Conservation (phyloP, 2,329 filamentous ascomycete species). For the Tetracladium maxilliforme region DNA sequence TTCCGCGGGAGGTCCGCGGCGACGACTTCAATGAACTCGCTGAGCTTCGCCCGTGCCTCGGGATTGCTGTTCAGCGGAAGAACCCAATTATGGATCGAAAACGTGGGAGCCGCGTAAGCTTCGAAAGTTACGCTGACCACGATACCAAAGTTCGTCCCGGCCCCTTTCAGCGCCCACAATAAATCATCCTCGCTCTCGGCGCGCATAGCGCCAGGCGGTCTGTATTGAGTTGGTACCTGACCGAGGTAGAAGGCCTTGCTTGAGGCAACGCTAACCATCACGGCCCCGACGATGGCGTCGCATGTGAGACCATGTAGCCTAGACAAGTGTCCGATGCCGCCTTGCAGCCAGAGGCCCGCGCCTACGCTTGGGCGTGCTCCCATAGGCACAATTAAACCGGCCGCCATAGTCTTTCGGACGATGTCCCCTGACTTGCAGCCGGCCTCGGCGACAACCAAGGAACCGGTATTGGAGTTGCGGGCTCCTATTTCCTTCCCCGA, state of each 20-base stretch:
- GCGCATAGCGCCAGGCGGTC: too few relatives aligned
- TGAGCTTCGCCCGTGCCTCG: too few relatives aligned
- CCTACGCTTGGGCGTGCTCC: conserved; percentile 49
- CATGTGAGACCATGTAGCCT: conserved; percentile 42
- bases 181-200: too few relatives aligned
- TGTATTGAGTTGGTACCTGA: too few relatives aligned
- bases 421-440: conserved; percentile 43
- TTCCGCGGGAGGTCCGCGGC: conserved; percentile 22
- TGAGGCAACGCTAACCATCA: conserved; percentile 35
- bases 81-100: too few relatives aligned
- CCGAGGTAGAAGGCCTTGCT: conserved; percentile 34
- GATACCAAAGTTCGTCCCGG: too few relatives aligned
- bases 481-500: conserved; percentile 8
- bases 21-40: conserved; percentile 21
- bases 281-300: conserved; percentile 43
- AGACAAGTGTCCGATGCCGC: conserved; percentile 49
- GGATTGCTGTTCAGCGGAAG: too few relatives aligned
- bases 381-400: conserved; percentile 38
- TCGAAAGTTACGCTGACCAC: too few relatives aligned
- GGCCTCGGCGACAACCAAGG: conserved; percentile 32
- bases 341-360: conserved; percentile 47
- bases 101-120: too few relatives aligned
- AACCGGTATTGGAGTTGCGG: conserved; percentile 5
- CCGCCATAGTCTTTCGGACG: conserved; percentile 26
- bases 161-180: too few relatives aligned